Evolutionary conservation across 192 early-diverging fungal species (phyloP).

Genomic region (Rhizophagus prolifer): DNA sequence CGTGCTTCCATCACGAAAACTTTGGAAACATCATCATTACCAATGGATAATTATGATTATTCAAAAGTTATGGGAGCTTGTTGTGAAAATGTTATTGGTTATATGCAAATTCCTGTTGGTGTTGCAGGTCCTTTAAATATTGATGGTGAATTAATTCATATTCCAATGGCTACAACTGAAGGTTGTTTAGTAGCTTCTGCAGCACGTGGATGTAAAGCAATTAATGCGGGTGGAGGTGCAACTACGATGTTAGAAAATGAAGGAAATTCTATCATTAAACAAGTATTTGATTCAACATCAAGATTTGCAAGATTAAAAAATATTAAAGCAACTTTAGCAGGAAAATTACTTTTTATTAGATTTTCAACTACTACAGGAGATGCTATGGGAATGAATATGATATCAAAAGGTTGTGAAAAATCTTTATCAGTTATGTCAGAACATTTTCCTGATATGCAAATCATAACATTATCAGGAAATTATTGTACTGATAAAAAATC

Average conservation of each 20-base stretch:
- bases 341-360: constrained; percentile 80
- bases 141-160: constrained; percentile 76
- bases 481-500: constrained; percentile 98
- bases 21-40: constrained; percentile 66
- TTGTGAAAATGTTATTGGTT: constrained; percentile 96
- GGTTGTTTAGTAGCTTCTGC: constrained; percentile 88
- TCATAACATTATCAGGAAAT: constrained; percentile 87
- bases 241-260: constrained; percentile 74
- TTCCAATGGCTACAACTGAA: constrained; percentile 97
- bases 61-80: constrained; percentile 85
- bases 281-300: constrained; percentile 83
- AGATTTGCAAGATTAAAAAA: constrained; percentile 82
- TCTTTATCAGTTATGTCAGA: constrained; percentile 62
- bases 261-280: constrained; percentile 64
- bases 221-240: constrained; percentile 83
- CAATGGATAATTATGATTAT: constrained; percentile 87
- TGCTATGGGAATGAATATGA: constrained; percentile 99
- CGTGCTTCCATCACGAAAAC: constrained; percentile 63
- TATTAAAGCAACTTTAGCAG: constrained; percentile 82
- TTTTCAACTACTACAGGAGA: constrained; percentile 91
- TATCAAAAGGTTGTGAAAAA: constrained; percentile 91
- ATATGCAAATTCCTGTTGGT: constrained; percentile 89
- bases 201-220: constrained; percentile 93
- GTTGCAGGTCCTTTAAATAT: constrained; percentile 86
- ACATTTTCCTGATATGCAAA: constrained; percentile 69